Base-by-base conservation (phyloP, 176 grass and related monocot genomes). In the Neostapfia colusana region DNA sequence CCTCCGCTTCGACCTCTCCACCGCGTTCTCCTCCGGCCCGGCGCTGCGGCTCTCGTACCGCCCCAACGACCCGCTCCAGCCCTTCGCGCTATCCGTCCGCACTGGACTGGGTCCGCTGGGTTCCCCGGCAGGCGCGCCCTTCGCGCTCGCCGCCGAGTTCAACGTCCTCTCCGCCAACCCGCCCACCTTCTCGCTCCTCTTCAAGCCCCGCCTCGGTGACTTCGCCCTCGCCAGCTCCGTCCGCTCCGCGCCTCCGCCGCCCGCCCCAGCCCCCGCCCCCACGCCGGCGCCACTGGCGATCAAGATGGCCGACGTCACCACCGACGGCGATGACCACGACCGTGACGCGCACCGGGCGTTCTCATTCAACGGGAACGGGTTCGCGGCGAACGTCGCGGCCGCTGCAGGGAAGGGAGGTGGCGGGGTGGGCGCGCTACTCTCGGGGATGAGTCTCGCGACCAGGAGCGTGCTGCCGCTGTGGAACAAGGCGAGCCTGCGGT, bases 201-300 rank as follows among this genome's bases (percentile, higher is more conserved):
- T 99, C 77, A 98, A 98, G 66, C 95, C 89, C 38, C 82, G 87
- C 4, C 42, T 99, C 55, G 95, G 89, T 8, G 92, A 99, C 49
- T 99, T 99, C 79, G 64, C 79, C 27, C 57, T 99, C 77, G 83
- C 80, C 69, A 99, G 88, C 61, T 86, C 87, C 48, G 87, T 86
- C 31, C 44, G 74, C 71, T 91, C 92, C 28, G 64, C 78, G 60
- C 23, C 27, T 10, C 53, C 3, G 4, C 60, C 53, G 80, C 71
- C 34, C n/a, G 27, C 81, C 26, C n/a, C n/a, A n/a, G n/a, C n/a
- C n/a, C 73, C 82, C 14, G 73, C 43, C 4, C 67, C 63, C 10
- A 49, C 85, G n/a, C 74, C 37, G 44, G 42, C 16, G 42, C 76
- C 76, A 28, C 76, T 53, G 23, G 39, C 82, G 12, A 68, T 70